A percentile compares a stretch with the other conserved stretches of the same genome.
These are phyloP conservation scores for Escallonia herrerae DNA, from an alignment of 129 eudicot genomes.

Conservation along the genomic window DNA sequence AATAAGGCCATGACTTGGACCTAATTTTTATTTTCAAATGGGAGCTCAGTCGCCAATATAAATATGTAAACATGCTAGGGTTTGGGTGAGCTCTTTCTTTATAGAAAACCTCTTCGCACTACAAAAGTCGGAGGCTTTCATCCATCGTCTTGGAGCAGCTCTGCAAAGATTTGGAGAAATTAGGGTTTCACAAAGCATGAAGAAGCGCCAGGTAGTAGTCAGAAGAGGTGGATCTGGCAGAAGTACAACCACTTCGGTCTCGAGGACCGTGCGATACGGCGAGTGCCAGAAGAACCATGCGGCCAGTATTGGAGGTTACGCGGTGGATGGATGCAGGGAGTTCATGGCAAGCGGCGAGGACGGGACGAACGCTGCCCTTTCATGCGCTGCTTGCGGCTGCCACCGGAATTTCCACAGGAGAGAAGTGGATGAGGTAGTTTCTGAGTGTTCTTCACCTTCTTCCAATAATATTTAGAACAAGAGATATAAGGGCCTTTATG, in stretches of 20 bases:
- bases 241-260: constrained; percentile 21
- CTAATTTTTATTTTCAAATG: background rate
- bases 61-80: constrained; percentile 6
- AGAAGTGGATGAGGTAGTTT: constrained; percentile 50
- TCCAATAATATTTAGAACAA: too few relatives aligned
- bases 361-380: constrained; percentile 44
- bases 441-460: constrained; percentile 31
- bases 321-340: constrained; percentile 77
- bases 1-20: background rate
- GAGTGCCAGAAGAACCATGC: constrained; percentile 82
- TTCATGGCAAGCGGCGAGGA: constrained; percentile 74
- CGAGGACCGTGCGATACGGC: constrained; percentile 35
- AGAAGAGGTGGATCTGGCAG: constrained; percentile 25
- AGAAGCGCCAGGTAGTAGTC: constrained; percentile 48
- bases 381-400: constrained; percentile 89
- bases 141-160: background rate
- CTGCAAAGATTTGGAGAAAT: background rate
- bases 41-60: constrained; percentile 2
- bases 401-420: constrained; percentile 82
- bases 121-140: background rate
- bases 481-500: too few relatives aligned
- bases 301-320: constrained; percentile 63
- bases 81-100: background rate
- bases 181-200: constrained; percentile 18
- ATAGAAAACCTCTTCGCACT: background rate